A percentile compares a stretch with the other conserved stretches of the same genome.
These are phyloP conservation scores for Zopfochytrium polystomum DNA, from an alignment of 371 early-diverging fungal genomes.

Conservation along the genomic window DNA sequence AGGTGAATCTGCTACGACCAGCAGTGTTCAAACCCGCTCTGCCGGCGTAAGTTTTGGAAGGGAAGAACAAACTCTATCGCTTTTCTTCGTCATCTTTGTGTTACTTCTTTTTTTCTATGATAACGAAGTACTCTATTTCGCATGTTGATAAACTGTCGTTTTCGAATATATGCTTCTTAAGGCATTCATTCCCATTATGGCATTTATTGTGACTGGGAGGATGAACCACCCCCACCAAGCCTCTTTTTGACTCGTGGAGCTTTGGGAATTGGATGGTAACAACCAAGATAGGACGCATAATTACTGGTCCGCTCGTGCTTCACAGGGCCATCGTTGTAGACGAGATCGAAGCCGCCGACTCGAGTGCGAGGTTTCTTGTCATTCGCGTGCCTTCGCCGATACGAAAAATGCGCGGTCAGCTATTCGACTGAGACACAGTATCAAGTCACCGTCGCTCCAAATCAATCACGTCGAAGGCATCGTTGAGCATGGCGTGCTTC, in stretches of 20 bases:
- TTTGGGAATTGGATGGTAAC: constrained; percentile 46
- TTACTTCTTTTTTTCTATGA: too few relatives aligned
- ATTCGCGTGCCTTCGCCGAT: background rate
- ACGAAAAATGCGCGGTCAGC: background rate
- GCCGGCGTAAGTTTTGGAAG: too few relatives aligned
- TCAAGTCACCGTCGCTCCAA: constrained; percentile 40
- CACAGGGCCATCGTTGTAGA: constrained; percentile 58
- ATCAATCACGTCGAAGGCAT: constrained; percentile 55
- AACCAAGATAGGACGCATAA: constrained; percentile 50
- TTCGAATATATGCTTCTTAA: too few relatives aligned
- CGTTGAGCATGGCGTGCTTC: constrained; percentile 55
- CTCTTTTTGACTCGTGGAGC: constrained; percentile 49
- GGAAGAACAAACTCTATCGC: too few relatives aligned
- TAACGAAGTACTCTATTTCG: too few relatives aligned
- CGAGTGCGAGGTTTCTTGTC: constrained; percentile 37
- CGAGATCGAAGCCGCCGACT: constrained; percentile 59
- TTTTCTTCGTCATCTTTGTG: too few relatives aligned
- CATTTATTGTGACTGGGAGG: constrained; percentile 2
- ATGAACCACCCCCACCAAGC: constrained; percentile 24
- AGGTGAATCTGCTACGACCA: too few relatives aligned
- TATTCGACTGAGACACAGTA: background rate
- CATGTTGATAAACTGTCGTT: too few relatives aligned
- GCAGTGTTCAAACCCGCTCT: too few relatives aligned
- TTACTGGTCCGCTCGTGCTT: constrained; percentile 48
- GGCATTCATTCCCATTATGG: too few relatives aligned